Percentiles rank a stretch among this genome's conserved stretches.
Conservation (phyloP, 257 asterid genomes). For the Gentiana macrophylla region DNA sequence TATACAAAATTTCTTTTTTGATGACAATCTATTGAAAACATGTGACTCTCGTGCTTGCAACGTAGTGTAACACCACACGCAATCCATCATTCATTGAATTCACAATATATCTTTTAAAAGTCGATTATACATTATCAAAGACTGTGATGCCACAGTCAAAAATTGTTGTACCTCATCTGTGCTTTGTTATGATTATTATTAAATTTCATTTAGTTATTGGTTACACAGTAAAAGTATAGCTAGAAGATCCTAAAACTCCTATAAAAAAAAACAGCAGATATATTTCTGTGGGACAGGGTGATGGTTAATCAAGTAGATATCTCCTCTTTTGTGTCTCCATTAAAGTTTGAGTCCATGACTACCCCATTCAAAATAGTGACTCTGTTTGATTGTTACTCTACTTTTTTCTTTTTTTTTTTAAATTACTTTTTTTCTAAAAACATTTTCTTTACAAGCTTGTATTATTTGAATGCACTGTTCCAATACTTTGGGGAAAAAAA, state of each 20-base stretch:
- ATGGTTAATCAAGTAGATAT: neutral
- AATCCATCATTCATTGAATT: too few species aligned
- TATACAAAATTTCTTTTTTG: too few species aligned
- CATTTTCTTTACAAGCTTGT: conserved; percentile 7
- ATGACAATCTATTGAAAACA: too few species aligned
- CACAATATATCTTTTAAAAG: too few species aligned
- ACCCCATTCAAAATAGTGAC: conserved; percentile 31
- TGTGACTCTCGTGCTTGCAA: too few species aligned
- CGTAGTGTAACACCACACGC: too few species aligned
- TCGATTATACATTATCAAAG: neutral
- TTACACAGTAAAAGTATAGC: neutral
- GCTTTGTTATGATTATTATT: conserved; percentile 1
- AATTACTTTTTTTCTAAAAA: neutral
- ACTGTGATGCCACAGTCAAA: conserved; percentile 9
- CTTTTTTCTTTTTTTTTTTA: conserved; percentile 8
- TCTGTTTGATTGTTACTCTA: conserved; percentile 30
- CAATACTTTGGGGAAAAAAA: conserved; percentile 21
- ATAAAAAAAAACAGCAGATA: conserved; percentile 2
- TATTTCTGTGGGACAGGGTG: neutral
- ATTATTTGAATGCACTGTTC: conserved; percentile 18
- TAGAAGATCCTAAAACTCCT: neutral
- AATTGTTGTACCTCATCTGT: neutral
- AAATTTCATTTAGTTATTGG: neutral
- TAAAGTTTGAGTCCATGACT: conserved; percentile 38
- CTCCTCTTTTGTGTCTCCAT: conserved; percentile 26